phyloP scores from a whole-genome alignment of 305 asterid species.

The Galium porrigens region DNA sequence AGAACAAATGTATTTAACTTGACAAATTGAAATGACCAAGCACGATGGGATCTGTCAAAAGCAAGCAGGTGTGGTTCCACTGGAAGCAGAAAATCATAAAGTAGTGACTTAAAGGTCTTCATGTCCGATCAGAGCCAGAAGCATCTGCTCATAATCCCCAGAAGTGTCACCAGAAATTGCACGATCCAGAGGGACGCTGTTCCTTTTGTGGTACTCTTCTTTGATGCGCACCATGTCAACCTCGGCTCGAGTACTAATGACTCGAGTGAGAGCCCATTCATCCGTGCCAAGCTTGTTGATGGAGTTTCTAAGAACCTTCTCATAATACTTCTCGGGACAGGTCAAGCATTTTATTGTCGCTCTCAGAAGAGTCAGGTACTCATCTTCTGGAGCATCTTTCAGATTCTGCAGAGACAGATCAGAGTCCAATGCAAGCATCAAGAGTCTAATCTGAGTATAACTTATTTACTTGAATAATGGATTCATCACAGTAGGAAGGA shows the following conservation, averaged over 20 bases:
- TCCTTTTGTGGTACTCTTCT: constrained; percentile 51
- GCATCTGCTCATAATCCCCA: constrained; percentile 58
- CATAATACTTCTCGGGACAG: constrained; percentile 51
- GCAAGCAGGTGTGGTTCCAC: background rate
- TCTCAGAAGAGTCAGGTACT: constrained; percentile 46
- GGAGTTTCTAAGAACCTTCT: constrained; percentile 49
- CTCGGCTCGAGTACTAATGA: constrained; percentile 64
- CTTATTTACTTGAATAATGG: background rate
- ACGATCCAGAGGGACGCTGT: constrained; percentile 45
- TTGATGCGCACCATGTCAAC: constrained; percentile 48
- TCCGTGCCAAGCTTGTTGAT: constrained; percentile 56
- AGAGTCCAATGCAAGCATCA: background rate
- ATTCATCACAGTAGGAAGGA: background rate
- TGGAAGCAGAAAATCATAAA: background rate
- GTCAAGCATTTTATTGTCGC: constrained; percentile 62
- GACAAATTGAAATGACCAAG: background rate
- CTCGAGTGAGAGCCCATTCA: constrained; percentile 65
- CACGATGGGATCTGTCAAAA: background rate
- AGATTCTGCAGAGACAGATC: constrained; percentile 36
- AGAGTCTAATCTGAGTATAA: background rate
- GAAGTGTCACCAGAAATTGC: constrained; percentile 61
- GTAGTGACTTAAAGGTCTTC: constrained; percentile 23
- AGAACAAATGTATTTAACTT: background rate
- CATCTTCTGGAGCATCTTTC: constrained; percentile 40
- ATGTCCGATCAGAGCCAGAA: constrained; percentile 48